Evolutionary conservation across 768 basidiomycete genomes (phyloP).

Genomic region (Psilocybe tampanensis): DNA sequence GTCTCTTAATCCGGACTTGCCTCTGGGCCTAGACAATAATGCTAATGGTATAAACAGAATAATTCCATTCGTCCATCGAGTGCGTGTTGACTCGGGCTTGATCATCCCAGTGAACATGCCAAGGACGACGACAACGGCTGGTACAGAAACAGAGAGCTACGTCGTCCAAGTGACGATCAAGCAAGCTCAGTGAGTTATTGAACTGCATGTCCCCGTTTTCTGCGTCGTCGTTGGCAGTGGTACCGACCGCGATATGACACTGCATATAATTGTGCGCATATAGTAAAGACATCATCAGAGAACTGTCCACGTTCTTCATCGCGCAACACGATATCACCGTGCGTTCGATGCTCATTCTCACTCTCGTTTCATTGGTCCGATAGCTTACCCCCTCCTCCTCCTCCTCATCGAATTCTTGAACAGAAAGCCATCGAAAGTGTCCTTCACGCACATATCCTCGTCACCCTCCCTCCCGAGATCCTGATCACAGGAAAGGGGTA

Average conservation of each 20-base stretch:
- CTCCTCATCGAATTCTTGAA: background rate
- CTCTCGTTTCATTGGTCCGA: too few species aligned
- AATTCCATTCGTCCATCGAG: too few species aligned
- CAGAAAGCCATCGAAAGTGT: constrained; percentile 38
- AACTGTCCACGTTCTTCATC: constrained; percentile 29
- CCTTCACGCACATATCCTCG: constrained; percentile 30
- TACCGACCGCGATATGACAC: background rate
- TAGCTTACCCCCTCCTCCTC: too few species aligned
- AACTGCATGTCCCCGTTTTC: background rate
- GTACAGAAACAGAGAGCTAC: too few species aligned
- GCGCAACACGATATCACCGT: constrained; percentile 40
- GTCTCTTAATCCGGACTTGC: background rate
- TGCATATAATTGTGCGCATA: too few species aligned
- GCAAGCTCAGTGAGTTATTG: constrained; percentile 23
- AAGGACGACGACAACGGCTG: too few species aligned
- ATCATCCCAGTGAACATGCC: too few species aligned
- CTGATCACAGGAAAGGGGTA: constrained; percentile 33
- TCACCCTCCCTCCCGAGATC: constrained; percentile 28
- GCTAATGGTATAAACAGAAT: constrained; percentile 6
- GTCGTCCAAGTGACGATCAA: constrained; percentile 37
- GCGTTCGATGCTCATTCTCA: constrained; percentile 5
- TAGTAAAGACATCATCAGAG: constrained; percentile 19
- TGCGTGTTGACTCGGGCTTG: too few species aligned
- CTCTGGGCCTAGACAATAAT: background rate
- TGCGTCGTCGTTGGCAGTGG: background rate